phyloP scores from a whole-genome alignment of 768 basidiomycete species.

The Trametes coccinea region DNA sequence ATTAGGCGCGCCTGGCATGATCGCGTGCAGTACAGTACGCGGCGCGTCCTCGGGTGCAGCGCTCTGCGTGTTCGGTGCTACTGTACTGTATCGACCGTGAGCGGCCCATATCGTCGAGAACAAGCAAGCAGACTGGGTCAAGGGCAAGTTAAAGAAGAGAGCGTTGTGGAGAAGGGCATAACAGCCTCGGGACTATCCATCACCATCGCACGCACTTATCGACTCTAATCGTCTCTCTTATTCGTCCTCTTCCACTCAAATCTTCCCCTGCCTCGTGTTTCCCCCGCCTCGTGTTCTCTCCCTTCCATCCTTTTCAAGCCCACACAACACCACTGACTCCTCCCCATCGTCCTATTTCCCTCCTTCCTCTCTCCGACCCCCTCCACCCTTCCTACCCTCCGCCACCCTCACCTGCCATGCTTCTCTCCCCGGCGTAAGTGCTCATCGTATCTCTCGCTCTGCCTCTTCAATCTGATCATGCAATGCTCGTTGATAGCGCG shows the following conservation, averaged over 20 bases:
- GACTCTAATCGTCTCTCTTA: constrained; percentile 8
- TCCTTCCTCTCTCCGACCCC: not conserved
- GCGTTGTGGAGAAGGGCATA: constrained; percentile 6
- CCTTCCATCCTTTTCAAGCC: constrained; percentile 10
- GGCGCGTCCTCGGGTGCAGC: not conserved
- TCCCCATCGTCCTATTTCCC: not conserved
- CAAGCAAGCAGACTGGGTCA: not conserved
- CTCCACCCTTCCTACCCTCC: constrained; percentile 19
- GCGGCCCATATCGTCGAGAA: no score
- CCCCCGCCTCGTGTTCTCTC: constrained; percentile 20
- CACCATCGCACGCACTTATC: constrained; percentile 23
- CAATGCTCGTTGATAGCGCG: constrained; percentile 46
- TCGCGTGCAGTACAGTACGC: not conserved
- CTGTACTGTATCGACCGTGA: not conserved
- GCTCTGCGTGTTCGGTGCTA: not conserved
- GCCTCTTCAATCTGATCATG: constrained; percentile 38
- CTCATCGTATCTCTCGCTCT: constrained; percentile 25
- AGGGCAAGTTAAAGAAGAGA: not conserved
- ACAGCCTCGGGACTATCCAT: constrained; percentile 15
- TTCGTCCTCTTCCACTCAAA: not conserved
- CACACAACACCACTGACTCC: not conserved
- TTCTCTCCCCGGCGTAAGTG: constrained; percentile 78
- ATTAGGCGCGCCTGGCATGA: not conserved
- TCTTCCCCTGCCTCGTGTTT: constrained; percentile 32
- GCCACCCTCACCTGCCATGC: constrained; percentile 47